Evolutionary conservation across 257 asterid genomes (phyloP).

Genomic region (Euphrasia confusa): DNA sequence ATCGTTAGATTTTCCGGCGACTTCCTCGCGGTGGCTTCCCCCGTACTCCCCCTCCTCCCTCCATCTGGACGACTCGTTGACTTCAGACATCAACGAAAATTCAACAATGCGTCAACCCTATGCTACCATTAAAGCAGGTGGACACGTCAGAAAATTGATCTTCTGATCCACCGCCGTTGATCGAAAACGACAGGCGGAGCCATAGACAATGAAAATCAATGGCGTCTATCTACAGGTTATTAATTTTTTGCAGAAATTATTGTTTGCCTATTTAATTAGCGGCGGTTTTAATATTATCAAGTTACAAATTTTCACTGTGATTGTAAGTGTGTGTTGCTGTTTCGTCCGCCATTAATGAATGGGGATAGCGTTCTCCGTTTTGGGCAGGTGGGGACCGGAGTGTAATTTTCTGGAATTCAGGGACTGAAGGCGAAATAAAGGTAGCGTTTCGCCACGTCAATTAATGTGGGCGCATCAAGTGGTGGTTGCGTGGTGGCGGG

Average conservation of each 20-base stretch:
- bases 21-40: slow-evolving; percentile 28
- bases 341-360: slow-evolving; percentile 38
- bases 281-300: no score
- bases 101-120: slow-evolving; percentile 18
- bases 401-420: slow-evolving; percentile 29
- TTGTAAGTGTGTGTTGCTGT: slow-evolving; percentile 19
- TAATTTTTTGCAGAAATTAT: slow-evolving; percentile 19
- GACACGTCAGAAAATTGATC: neutral
- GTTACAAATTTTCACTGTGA: neutral
- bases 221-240: slow-evolving; percentile 12
- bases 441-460: slow-evolving; percentile 34
- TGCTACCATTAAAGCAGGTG: slow-evolving; percentile 4
- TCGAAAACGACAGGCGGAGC: slow-evolving; percentile 25
- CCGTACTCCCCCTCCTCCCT: slow-evolving; percentile 23
- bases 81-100: slow-evolving; percentile 47
- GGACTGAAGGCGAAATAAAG: slow-evolving; percentile 22
- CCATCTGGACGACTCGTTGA: slow-evolving; percentile 56
- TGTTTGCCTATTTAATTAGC: neutral
- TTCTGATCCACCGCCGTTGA: slow-evolving; percentile 15
- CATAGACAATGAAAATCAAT: slow-evolving; percentile 5
- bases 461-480: slow-evolving; percentile 19
- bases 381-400: slow-evolving; percentile 24
- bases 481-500: slow-evolving; percentile 68
- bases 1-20: slow-evolving; percentile 15
- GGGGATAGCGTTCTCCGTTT: slow-evolving; percentile 14